Conservation (phyloP, 2,329 filamentous ascomycete species). For the Laburnicola sp. region DNA sequence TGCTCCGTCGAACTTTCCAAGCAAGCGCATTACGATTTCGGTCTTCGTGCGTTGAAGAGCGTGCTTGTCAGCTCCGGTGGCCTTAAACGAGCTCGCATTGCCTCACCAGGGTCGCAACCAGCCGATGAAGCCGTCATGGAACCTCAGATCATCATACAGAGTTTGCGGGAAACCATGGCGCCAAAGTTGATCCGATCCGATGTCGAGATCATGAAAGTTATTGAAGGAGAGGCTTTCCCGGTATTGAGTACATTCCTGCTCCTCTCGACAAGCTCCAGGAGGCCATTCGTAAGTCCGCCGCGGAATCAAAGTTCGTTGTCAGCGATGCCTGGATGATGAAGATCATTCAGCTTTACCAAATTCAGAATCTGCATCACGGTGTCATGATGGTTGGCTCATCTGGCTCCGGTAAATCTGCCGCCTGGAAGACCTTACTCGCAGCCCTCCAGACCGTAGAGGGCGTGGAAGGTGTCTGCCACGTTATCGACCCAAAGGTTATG, state of each 20-base stretch:
- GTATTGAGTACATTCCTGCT: slow-evolving; percentile 88
- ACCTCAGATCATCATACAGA: slow-evolving; percentile 97
- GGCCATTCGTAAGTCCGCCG: slow-evolving; percentile 80
- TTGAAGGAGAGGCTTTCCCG: slow-evolving; percentile 86
- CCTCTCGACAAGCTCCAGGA: slow-evolving; percentile 77
- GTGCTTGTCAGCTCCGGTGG: slow-evolving; percentile 97
- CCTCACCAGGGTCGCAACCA: slow-evolving; percentile 58
- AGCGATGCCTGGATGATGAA: slow-evolving; percentile 98
- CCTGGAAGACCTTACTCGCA: slow-evolving; percentile 90
- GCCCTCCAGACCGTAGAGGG: slow-evolving; percentile 89
- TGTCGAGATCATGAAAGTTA: slow-evolving; percentile 81
- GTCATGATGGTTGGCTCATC: slow-evolving; percentile 99
- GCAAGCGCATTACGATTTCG: slow-evolving; percentile 99
- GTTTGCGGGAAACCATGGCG: slow-evolving; percentile 95
- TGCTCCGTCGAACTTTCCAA: slow-evolving; percentile 82
- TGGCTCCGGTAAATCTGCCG: slow-evolving; percentile 93
- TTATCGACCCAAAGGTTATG: slow-evolving; percentile 99
- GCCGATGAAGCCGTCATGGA: slow-evolving; percentile 76
- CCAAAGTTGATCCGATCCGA: slow-evolving; percentile 94
- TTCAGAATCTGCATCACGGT: slow-evolving; percentile 96
- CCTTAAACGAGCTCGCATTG: slow-evolving; percentile 82
- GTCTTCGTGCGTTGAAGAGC: slow-evolving; percentile 95
- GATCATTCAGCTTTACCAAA: slow-evolving; percentile 94
- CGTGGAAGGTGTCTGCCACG: slow-evolving; percentile 90
- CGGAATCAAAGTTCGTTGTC: slow-evolving; percentile 82